Evolutionary conservation across 495 filamentous ascomycete species (phyloP), one percentile per base, ranked within the genome.

Genomic region (Penicillium simplicissimum): DNA sequence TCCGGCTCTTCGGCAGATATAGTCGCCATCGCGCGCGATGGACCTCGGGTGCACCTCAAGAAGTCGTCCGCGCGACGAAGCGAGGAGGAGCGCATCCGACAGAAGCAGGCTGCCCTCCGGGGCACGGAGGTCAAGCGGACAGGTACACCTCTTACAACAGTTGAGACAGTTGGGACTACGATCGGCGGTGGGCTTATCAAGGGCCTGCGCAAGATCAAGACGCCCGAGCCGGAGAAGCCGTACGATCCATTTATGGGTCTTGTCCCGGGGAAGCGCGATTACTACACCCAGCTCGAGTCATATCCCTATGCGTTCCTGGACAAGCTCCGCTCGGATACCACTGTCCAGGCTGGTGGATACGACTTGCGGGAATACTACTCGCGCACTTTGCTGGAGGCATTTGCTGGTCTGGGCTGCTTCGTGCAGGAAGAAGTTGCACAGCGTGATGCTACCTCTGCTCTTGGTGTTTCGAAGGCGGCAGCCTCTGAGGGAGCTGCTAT

Each of bases 181-280:
- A 69, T 72, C 17, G 76, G 75, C 37, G 76, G 78, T 6, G 72
- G 77, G 28, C 65, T 79, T 19, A 91, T 96, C 72, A 87, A 90
- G 63, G 93, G 93, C 5, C 82, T 96, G 56, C 92, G 88, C 72
- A 86, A 87, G 67, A 75, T 83, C 62, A 74, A 80, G 54, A 80
- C 78, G 15, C 77, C 87, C 2, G 82, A 82, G 55, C 82, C 80
- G n/a, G 87, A 90, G 68, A 86, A 88, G 60, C 86, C 90, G 2
- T 97, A 95, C 71, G 93, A 98, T 81, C 89, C 94, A 2, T 95
- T 96, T 68, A 91, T 86, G 7, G 94, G 91, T 0, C 64, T 91
- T 56, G 67, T 78, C 8, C 82, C 84, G 19, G 83, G 90, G 54
- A 77, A 79, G 62, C 85, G 85, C 35, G 82, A 90, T 66, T 86